phyloP scores from a whole-genome alignment of 805 yeast genomes.

The Phaffomyces thermotolerans region DNA sequence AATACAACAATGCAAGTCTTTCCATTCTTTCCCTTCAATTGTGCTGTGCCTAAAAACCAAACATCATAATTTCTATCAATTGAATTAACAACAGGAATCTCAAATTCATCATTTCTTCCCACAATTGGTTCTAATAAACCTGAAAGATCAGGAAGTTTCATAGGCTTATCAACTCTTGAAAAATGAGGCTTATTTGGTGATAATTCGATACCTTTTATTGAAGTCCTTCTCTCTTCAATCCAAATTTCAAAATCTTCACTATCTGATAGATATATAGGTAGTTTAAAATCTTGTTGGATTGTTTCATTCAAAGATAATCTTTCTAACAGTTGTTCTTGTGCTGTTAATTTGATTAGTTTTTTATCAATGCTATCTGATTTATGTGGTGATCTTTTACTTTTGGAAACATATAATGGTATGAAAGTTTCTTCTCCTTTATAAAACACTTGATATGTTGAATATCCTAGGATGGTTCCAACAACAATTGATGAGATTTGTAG shows the following conservation, averaged over 20 bases:
- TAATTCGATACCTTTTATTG: constrained; percentile 20
- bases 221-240: constrained; percentile 16
- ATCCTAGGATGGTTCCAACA: constrained; percentile 13
- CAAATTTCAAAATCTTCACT: constrained; percentile 18
- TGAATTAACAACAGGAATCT: constrained; percentile 17
- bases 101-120: constrained; percentile 11
- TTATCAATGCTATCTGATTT: constrained; percentile 12
- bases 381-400: constrained; percentile 8
- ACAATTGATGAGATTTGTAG: constrained; percentile 6
- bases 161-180: constrained; percentile 13
- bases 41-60: constrained; percentile 17
- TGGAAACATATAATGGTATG: constrained; percentile 18
- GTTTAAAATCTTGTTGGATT: constrained; percentile 15
- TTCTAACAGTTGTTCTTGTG: constrained; percentile 21
- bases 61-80: constrained; percentile 11
- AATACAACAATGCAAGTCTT: constrained; percentile 15
- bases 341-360: constrained; percentile 12
- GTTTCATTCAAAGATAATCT: constrained; percentile 14
- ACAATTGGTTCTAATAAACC: constrained; percentile 18
- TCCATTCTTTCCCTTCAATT: constrained; percentile 15
- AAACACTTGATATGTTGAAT: constrained; percentile 12
- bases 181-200: constrained; percentile 16
- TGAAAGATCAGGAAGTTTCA: constrained; percentile 11
- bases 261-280: constrained; percentile 14
- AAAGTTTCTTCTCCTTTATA: constrained; percentile 15